Evolutionary conservation across 2,329 filamentous ascomycete genomes (phyloP), one percentile per base, ranked within the genome.

Genomic region (Penicillium sp.): DNA sequence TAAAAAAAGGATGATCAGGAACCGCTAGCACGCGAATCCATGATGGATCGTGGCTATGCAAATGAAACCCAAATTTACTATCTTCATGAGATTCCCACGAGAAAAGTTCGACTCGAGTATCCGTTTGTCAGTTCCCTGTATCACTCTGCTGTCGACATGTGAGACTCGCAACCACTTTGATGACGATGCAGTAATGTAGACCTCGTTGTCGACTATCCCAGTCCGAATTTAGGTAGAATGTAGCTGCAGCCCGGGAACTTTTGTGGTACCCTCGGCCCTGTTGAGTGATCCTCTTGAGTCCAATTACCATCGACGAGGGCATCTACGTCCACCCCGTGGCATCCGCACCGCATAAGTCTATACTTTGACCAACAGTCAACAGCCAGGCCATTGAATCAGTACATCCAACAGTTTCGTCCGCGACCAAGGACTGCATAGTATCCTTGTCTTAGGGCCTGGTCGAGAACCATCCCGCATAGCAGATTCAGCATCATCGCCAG

Each of bases 61-160:
- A 66, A 67, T 66, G 62, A 66, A 66, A 59, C 57, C 58, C 52
- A 59, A 61, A 57, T 60, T 57, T 59, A 61, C 61, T 61, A 57
- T 42, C 60, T 61, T 62, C 58, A 66, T 61, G 63, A 64, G 49
- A 54, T 55, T 56, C 54, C 54, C 50, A 55, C 29, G 49, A 53
- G 49, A 53, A 47, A 9, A 10, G 23, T 8, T 40, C 27, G 38
- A 25, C 38, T 40, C 38, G 23, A 20, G 33, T 20, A 37, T 20
- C 33, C 10, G 20, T 35, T 18, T 4, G 33, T 3, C 33, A 20
- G 12, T 23, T 37, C 8, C 18, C 15, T 6, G 15, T 23, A 23
- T 28, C 9, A 4, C 9, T 37, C n/a, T 12, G 15, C 12, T 15
- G 15, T 29, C 33, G 3, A 37, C 33, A 5, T 12, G 15, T 18